Evolutionary conservation across 2,329 filamentous ascomycete species (phyloP).

Genomic region (Aspergillus tamarii): DNA sequence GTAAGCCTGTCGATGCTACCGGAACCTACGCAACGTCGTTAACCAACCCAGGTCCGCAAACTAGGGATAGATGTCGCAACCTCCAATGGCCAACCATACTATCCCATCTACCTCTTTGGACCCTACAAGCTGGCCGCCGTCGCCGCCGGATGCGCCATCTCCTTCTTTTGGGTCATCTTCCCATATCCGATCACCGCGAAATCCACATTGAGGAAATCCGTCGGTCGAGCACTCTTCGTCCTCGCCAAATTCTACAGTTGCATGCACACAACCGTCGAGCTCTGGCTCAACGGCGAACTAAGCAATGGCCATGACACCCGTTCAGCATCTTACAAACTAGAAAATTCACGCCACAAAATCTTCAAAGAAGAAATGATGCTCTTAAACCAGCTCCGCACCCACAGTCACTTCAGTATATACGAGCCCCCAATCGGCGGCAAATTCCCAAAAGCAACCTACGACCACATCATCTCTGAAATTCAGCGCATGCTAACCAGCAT

Average conservation of each 20-base stretch:
- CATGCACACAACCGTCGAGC: slow-evolving; percentile 68
- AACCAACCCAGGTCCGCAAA: slow-evolving; percentile 47
- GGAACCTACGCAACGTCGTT: background rate
- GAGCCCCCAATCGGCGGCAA: slow-evolving; percentile 73
- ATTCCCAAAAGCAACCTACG: slow-evolving; percentile 68
- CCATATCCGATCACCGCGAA: slow-evolving; percentile 73
- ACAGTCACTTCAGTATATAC: slow-evolving; percentile 67
- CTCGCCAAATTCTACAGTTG: slow-evolving; percentile 74
- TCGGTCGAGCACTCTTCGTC: slow-evolving; percentile 70
- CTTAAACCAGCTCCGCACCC: slow-evolving; percentile 62
- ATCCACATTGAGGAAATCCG: slow-evolving; percentile 65
- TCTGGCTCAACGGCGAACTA: slow-evolving; percentile 62
- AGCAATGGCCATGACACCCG: slow-evolving; percentile 22
- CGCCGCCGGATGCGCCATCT: slow-evolving; percentile 66
- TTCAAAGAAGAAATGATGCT: slow-evolving; percentile 69
- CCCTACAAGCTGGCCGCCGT: slow-evolving; percentile 73
- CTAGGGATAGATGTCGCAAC: slow-evolving; percentile 56
- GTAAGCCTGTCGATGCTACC: slow-evolving; percentile 9
- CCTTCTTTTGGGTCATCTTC: slow-evolving; percentile 77
- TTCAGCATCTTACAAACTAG: slow-evolving; percentile 44
- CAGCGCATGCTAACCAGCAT: slow-evolving; percentile 62
- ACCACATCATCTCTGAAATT: slow-evolving; percentile 62
- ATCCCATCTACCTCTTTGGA: slow-evolving; percentile 70
- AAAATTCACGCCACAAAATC: slow-evolving; percentile 59
- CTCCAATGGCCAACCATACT: slow-evolving; percentile 67